phyloP scores from a whole-genome alignment of 306 rosid species.

The Begonia fuchsioides region DNA sequence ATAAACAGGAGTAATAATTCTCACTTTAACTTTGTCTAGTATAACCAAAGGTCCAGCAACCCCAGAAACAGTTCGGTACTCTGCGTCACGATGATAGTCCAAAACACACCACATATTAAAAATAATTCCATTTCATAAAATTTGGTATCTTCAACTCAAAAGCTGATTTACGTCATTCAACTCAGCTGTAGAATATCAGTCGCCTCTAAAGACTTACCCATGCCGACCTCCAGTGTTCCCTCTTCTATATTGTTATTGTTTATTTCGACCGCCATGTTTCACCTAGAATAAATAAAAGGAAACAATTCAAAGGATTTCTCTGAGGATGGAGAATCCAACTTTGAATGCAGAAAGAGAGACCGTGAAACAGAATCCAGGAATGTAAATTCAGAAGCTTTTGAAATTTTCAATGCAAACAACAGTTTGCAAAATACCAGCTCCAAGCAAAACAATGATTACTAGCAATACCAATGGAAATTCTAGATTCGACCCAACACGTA shows the following conservation, averaged over 20 bases:
- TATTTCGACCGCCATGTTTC: constrained; percentile 43
- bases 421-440: not conserved
- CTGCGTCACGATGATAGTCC: constrained; percentile 27
- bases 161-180: not conserved
- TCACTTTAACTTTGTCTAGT: constrained; percentile 89
- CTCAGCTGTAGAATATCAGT: not conserved
- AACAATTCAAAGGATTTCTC: not conserved
- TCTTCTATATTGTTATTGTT: constrained; percentile 39
- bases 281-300: constrained; percentile 10
- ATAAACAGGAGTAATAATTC: not conserved
- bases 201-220: constrained; percentile 42
- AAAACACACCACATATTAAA: not conserved
- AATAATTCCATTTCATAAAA: not conserved
- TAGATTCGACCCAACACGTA: too few relatives aligned
- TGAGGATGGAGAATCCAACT: not conserved
- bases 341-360: not conserved
- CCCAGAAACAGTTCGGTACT: constrained; percentile 90
- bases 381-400: not conserved
- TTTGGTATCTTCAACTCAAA: not conserved
- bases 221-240: constrained; percentile 70
- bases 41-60: constrained; percentile 96
- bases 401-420: not conserved
- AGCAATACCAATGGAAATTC: too few relatives aligned
- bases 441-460: too few relatives aligned
- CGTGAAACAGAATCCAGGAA: not conserved